A percentile compares a stretch with the other conserved stretches of the same genome.
These are phyloP conservation scores for Colletotrichum endophyticum DNA, from an alignment of 2,329 filamentous ascomycete species.

Conservation along the genomic window DNA sequence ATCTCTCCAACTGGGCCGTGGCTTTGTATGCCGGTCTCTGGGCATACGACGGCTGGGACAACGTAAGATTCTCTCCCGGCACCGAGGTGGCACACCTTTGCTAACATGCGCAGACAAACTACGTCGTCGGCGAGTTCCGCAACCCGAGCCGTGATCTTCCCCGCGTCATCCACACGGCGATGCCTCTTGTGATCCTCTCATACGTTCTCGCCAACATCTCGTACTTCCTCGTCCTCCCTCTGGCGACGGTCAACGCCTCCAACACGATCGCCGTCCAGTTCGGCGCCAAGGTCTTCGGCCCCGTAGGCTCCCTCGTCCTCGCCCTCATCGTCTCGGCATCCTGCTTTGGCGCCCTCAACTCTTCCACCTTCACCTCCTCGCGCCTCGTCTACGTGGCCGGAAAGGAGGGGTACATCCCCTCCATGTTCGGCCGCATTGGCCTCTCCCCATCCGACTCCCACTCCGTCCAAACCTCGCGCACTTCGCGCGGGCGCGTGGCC, in stretches of 20 bases:
- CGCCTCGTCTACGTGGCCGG: slow-evolving; percentile 92
- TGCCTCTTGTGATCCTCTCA: slow-evolving; percentile 89
- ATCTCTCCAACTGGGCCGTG: slow-evolving; percentile 88
- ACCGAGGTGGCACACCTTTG: background rate
- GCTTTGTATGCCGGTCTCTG: slow-evolving; percentile 94
- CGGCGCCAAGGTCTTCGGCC: slow-evolving; percentile 87
- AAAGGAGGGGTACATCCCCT: slow-evolving; percentile 92
- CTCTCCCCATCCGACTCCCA: slow-evolving; percentile 53
- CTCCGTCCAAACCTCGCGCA: slow-evolving; percentile 47
- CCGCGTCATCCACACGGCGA: slow-evolving; percentile 93
- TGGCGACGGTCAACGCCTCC: slow-evolving; percentile 78
- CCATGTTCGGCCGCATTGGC: slow-evolving; percentile 83
- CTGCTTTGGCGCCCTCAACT: slow-evolving; percentile 94
- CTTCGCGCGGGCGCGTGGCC: slow-evolving; percentile 60
- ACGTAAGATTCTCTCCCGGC: slow-evolving; percentile 63
- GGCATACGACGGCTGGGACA: slow-evolving; percentile 99
- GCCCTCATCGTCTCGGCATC: slow-evolving; percentile 89
- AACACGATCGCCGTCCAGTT: slow-evolving; percentile 98
- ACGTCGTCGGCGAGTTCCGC: slow-evolving; percentile 95
- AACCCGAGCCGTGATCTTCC: slow-evolving; percentile 90
- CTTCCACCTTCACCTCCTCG: slow-evolving; percentile 90
- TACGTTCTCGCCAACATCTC: slow-evolving; percentile 92
- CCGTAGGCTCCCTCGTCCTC: slow-evolving; percentile 79
- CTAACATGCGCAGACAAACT: slow-evolving; percentile 74
- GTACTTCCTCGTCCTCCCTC: slow-evolving; percentile 92